phyloP scores from a whole-genome alignment of 78 protist genomes.

The Dictyostelium firmibasis region DNA sequence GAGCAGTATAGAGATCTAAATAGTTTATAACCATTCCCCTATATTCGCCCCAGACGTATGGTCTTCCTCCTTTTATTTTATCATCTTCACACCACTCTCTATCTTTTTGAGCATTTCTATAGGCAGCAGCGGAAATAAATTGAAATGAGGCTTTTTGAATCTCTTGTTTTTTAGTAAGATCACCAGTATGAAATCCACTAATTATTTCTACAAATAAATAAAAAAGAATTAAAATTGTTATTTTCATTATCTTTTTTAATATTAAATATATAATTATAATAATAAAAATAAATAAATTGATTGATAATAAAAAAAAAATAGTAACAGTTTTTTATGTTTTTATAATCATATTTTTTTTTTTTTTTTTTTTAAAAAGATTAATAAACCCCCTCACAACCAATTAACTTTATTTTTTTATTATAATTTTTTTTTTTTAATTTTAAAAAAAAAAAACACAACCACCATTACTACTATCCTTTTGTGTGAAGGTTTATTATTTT shows the following conservation, averaged over 20 bases:
- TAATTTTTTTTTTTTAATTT: too few species aligned
- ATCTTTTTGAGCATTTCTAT: constrained; percentile 8
- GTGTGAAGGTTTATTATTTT: too few species aligned
- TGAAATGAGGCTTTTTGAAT: neutral
- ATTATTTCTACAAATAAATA: neutral
- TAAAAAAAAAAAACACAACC: too few species aligned
- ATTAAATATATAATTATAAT: neutral
- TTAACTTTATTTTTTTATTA: too few species aligned
- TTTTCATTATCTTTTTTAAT: neutral
- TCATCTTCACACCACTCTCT: constrained; percentile 31
- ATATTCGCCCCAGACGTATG: neutral
- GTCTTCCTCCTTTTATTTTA: neutral
- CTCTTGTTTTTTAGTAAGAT: neutral
- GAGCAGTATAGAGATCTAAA: neutral
- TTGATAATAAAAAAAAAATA: too few species aligned
- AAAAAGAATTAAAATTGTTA: neutral
- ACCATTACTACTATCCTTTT: too few species aligned
- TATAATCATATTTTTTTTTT: too few species aligned
- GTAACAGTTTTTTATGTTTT: too few species aligned
- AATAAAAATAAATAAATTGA: neutral
- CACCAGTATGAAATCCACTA: neutral
- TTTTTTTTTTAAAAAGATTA: too few species aligned
- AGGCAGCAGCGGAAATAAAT: neutral
- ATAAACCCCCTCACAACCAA: too few species aligned
- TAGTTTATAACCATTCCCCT: neutral